These are phyloP conservation scores for Rhododendron ovatum DNA, from an alignment of 148 eudicot genomes.

Conservation along the genomic window DNA sequence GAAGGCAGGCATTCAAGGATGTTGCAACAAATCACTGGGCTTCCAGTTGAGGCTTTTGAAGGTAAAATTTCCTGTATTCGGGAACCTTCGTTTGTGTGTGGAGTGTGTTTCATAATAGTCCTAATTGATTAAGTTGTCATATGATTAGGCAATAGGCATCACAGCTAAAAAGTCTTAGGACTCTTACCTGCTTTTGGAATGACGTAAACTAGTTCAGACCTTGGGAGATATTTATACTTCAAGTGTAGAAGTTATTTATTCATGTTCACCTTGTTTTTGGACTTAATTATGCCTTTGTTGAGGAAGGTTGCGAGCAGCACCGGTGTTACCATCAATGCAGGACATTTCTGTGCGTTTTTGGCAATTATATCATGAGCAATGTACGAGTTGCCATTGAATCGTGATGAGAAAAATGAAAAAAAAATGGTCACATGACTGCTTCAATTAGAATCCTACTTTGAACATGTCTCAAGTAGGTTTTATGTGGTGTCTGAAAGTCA, in stretches of 20 bases:
- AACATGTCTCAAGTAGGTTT: background rate
- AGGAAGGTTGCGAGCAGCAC: background rate
- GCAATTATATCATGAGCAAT: background rate
- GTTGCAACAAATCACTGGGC: slow-evolving; percentile 74
- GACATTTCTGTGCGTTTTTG: background rate
- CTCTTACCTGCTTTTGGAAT: background rate
- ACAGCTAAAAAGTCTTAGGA: no score
- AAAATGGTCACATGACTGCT: background rate
- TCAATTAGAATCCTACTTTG: background rate
- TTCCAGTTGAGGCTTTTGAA: slow-evolving; percentile 72
- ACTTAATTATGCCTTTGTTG: background rate
- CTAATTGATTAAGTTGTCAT: background rate
- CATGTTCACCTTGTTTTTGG: background rate
- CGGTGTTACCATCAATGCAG: background rate
- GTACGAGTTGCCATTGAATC: background rate
- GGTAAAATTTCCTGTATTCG: slow-evolving; percentile 33
- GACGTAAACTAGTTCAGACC: background rate
- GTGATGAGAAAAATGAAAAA: background rate
- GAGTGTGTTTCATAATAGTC: background rate
- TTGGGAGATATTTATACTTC: background rate
- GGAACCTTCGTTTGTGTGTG: background rate
- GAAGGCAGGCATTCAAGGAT: slow-evolving; percentile 67
- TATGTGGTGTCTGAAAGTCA: background rate
- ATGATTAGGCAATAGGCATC: no score
- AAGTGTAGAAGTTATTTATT: background rate